Evolutionary conservation across 208 protist genomes (phyloP), one percentile per base, ranked within the genome.

Genomic region (Leishmania arabica): DNA sequence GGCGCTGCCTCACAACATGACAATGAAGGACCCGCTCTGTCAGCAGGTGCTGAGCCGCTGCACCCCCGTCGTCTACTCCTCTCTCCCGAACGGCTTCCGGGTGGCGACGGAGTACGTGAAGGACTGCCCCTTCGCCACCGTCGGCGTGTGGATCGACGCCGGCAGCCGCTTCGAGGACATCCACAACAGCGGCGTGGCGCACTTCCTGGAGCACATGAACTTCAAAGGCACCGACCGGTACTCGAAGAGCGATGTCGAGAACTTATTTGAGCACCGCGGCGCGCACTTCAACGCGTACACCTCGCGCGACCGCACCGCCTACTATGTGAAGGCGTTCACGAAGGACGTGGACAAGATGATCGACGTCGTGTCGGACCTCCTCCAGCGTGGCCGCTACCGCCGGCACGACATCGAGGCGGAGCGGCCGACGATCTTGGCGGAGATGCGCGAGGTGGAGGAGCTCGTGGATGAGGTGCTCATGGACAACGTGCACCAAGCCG

Each of bases 281-380:
- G 98, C 93, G 19, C 96, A 98, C 81, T 98, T 99, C 68, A 99
- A 99, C 89, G 99, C 99, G n/a, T 99, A 99, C 93, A 99, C 99
- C 37, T 98, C 97, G 19, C 95, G 99, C 64, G 99, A 99, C 84
- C 97, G 97, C 64, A 99, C 97, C 27, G 98, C 97, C 31, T 99
- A 99, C 90, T 99, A 99, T 85, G 94, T 98, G 66, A 97, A 99
- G 87, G 96, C 95, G 37, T 96, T 99, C 79, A 99, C 96, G 76
- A 86, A 97, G 75, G 92, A 99, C 80, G 91, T 99, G 56, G 84
- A 93, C 73, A 87, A 98, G 84, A 95, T 98, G 75, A 92, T 99
- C 58, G 98, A 99, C 72, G 95, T 99, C 15, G 95, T 99, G 9
- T 91, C 98, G 1, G 99, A 99, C 87, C 96, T 99, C 51, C 88